These are phyloP conservation scores for Mycena belliarum DNA, from an alignment of 768 basidiomycete species.

Conservation along the genomic window DNA sequence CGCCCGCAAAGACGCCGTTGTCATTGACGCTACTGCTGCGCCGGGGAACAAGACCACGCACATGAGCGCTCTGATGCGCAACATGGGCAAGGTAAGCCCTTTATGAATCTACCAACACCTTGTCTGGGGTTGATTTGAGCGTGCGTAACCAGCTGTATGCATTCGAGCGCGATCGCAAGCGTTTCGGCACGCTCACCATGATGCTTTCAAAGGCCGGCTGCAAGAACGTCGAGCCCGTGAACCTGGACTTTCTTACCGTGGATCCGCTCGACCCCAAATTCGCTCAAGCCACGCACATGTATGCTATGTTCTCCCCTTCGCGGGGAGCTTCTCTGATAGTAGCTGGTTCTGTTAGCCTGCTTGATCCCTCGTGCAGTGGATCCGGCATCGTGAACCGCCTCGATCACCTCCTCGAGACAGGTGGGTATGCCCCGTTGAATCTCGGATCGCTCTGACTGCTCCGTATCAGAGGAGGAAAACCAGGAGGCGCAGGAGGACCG, in stretches of 20 bases:
- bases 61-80: constrained; percentile 83
- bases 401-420: constrained; percentile 78
- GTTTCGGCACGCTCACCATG: constrained; percentile 78
- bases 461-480: constrained; percentile 52
- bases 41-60: constrained; percentile 99
- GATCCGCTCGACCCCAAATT: constrained; percentile 68
- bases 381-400: constrained; percentile 91
- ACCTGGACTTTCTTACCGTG: constrained; percentile 82
- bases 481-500: constrained; percentile 64
- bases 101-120: background rate
- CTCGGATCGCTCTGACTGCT: background rate
- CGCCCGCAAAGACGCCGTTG: constrained; percentile 47
- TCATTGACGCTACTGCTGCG: constrained; percentile 94
- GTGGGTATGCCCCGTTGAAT: constrained; percentile 37
- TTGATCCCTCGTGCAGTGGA: constrained; percentile 96
- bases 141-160: constrained; percentile 63
- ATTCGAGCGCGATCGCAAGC: constrained; percentile 82
- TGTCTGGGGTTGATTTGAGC: background rate
- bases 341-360: constrained; percentile 50
- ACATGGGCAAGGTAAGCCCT: constrained; percentile 69
- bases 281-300: constrained; percentile 83
- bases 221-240: constrained; percentile 72
- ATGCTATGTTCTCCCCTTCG: constrained; percentile 30
- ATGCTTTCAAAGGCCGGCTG: constrained; percentile 90
- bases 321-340: background rate